These are phyloP conservation scores for Nakaseomyces nivariensis DNA, from an alignment of 1,139 yeast species.

Conservation along the genomic window DNA sequence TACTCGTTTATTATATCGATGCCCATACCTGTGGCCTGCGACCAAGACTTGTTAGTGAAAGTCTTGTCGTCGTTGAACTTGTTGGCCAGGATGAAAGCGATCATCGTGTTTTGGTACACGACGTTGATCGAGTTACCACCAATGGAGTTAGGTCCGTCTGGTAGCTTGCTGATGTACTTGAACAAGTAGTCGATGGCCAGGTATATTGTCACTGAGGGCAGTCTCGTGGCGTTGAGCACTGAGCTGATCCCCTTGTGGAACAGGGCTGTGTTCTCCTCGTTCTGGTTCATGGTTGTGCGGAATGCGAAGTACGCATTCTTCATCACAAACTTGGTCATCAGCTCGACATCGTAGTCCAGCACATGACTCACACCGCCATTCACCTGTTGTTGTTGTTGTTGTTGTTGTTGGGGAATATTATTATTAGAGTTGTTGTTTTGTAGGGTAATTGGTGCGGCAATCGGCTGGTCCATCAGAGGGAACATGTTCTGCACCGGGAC, in stretches of 20 bases:
- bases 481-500: neutral
- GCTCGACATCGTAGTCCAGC: conserved; percentile 65
- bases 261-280: conserved; percentile 37
- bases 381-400: conserved; percentile 20
- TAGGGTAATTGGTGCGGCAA: neutral
- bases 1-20: conserved; percentile 48
- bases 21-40: conserved; percentile 80
- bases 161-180: conserved; percentile 34
- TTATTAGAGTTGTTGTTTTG: conserved; percentile 1
- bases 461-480: neutral
- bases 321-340: conserved; percentile 64
- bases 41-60: conserved; percentile 90
- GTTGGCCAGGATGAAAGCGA: conserved; percentile 75
- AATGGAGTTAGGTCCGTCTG: conserved; percentile 23
- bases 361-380: conserved; percentile 71
- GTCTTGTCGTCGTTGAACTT: conserved; percentile 96
- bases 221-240: conserved; percentile 79
- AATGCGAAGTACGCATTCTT: conserved; percentile 48
- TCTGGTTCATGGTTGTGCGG: conserved; percentile 34
- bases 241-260: conserved; percentile 54
- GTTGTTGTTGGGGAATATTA: neutral
- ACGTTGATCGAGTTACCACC: conserved; percentile 32
- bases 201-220: conserved; percentile 72
- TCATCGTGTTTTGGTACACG: conserved; percentile 54
- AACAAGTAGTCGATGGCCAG: conserved; percentile 65